A percentile compares a stretch with the other conserved stretches of the same genome.
Evolutionary conservation across 495 filamentous ascomycete species (phyloP).

Genomic region (Bacidia gigantensis): DNA sequence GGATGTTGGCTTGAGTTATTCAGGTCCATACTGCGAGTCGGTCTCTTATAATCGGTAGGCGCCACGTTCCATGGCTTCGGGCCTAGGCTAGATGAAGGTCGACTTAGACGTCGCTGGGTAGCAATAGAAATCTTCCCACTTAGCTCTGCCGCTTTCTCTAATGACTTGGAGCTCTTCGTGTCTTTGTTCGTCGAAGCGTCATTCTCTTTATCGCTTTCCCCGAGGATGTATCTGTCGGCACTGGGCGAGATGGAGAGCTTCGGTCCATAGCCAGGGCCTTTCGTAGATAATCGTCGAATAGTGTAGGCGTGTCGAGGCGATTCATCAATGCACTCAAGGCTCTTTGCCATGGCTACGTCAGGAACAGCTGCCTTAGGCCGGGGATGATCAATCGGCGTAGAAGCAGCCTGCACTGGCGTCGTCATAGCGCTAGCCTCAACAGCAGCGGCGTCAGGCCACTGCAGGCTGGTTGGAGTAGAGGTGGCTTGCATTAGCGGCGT

Average conservation of each 20-base stretch:
- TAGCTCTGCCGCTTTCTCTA: neutral
- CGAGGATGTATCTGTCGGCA: slow-evolving; percentile 28
- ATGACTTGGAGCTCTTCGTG: slow-evolving; percentile 4
- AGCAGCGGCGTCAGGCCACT: too few species aligned
- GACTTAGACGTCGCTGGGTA: slow-evolving; percentile 1
- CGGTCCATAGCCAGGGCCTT: slow-evolving; percentile 17
- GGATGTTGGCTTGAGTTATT: neutral
- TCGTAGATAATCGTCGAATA: slow-evolving; percentile 15
- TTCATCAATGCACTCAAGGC: slow-evolving; percentile 17
- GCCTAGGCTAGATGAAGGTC: slow-evolving; percentile 15
- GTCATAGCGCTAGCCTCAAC: neutral
- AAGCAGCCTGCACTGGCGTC: neutral
- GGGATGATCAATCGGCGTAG: too few species aligned
- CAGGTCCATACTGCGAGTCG: slow-evolving; percentile 12
- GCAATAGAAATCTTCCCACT: neutral
- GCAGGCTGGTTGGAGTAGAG: neutral
- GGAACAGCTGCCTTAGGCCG: neutral
- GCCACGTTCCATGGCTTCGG: neutral
- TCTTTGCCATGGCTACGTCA: neutral
- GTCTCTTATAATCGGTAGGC: slow-evolving; percentile 7
- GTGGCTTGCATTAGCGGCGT: neutral
- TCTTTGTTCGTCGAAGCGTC: neutral
- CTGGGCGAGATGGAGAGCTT: slow-evolving; percentile 24
- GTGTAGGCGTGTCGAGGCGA: slow-evolving; percentile 17
- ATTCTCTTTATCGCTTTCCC: slow-evolving; percentile 15